phyloP scores from a whole-genome alignment of 148 eudicot species.

The Vaccinium macrocarpon region DNA sequence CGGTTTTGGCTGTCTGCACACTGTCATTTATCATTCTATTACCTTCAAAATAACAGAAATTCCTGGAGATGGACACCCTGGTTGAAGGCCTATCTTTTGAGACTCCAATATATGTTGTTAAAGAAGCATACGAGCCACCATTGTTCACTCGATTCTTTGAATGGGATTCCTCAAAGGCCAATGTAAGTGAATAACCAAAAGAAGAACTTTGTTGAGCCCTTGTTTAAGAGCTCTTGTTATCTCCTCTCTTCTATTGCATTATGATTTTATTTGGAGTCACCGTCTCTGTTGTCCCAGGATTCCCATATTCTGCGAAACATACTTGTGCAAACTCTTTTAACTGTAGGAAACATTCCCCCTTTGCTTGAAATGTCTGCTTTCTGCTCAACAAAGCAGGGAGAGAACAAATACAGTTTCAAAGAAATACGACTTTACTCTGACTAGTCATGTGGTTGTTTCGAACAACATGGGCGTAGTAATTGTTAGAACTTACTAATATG shows the following conservation, averaged over 20 bases:
- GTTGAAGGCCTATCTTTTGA: constrained; percentile 43
- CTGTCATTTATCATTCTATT: not conserved
- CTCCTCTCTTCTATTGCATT: not conserved
- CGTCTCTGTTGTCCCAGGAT: not conserved
- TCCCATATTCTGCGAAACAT: not conserved
- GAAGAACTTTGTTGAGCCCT: constrained; percentile 7
- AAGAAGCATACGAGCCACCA: constrained; percentile 61
- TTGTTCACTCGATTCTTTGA: constrained; percentile 65
- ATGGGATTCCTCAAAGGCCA: constrained; percentile 63
- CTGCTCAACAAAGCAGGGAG: not conserved
- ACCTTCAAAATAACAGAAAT: constrained; percentile 41
- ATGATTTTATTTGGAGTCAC: not conserved
- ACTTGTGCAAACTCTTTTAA: not conserved
- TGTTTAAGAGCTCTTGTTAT: constrained; percentile 1
- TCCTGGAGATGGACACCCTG: constrained; percentile 50
- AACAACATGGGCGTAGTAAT: not conserved
- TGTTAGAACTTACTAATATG: not conserved
- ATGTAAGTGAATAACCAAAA: constrained; percentile 35
- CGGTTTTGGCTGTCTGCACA: not conserved
- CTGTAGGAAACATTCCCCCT: not conserved
- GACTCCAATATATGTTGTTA: constrained; percentile 51
- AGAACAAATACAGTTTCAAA: not conserved
- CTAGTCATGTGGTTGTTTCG: not conserved
- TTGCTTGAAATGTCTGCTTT: not conserved
- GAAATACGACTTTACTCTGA: not conserved